Percentiles rank a stretch among this genome's conserved stretches.
phyloP scores from a whole-genome alignment of 2,329 filamentous ascomycete species.

The Whalleya microplaca region DNA sequence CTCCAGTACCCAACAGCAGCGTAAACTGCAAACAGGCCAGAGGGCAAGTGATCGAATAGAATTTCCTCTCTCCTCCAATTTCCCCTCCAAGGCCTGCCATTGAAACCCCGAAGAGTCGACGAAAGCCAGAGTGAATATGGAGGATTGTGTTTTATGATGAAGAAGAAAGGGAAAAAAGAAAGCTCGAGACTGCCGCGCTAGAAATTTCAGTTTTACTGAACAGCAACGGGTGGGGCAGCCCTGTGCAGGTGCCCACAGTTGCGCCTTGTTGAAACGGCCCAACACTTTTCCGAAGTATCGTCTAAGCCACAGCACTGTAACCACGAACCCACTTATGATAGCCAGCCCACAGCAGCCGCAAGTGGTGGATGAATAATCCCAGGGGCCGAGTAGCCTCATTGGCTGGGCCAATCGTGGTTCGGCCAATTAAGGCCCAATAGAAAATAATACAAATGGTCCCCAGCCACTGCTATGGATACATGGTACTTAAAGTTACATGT shows the following conservation, averaged over 20 bases:
- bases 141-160: constrained; percentile 53
- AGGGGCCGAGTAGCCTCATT: not conserved
- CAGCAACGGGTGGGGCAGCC: constrained; percentile 8
- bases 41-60: constrained; percentile 62
- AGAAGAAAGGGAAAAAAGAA: constrained; percentile 35
- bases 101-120: constrained; percentile 52
- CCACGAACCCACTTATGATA: too few relatives aligned
- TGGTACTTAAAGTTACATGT: too few relatives aligned
- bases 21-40: constrained; percentile 44
- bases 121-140: constrained; percentile 71
- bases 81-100: constrained; percentile 68
- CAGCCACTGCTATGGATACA: not conserved
- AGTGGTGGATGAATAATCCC: not conserved
- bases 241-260: too few relatives aligned
- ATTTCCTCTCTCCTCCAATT: constrained; percentile 66
- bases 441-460: not conserved
- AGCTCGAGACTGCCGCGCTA: constrained; percentile 2
- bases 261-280: constrained; percentile 6
- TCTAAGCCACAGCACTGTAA: too few relatives aligned
- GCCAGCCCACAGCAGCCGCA: too few relatives aligned
- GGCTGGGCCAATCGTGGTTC: not conserved
- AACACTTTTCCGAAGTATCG: constrained; percentile 20
- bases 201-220: constrained; percentile 16
- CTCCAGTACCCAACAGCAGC: constrained; percentile 40
- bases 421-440: not conserved